Conservation (phyloP, 1,139 yeast species). For the Zygoascus sp. region DNA sequence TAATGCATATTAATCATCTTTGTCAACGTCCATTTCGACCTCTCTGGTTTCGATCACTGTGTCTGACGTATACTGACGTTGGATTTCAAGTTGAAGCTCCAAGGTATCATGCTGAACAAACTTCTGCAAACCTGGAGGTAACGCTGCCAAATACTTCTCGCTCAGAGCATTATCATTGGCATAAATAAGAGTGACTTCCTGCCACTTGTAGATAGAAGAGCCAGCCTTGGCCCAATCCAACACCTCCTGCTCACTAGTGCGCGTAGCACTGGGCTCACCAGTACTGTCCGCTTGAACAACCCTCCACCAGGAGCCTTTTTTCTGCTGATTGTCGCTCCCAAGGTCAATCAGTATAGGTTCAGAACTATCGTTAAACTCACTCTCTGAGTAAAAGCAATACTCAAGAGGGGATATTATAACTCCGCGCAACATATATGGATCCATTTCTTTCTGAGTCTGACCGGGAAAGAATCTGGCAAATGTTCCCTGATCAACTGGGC, state of each 20-base stretch:
- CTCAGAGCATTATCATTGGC: constrained; percentile 26
- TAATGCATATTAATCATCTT: constrained; percentile 4
- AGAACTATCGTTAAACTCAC: constrained; percentile 9
- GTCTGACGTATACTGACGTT: neutral
- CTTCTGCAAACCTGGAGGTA: constrained; percentile 19
- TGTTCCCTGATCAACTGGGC: constrained; percentile 15
- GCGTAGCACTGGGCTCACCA: constrained; percentile 15
- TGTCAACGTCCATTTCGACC: neutral
- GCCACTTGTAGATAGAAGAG: constrained; percentile 22
- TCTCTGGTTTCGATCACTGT: neutral
- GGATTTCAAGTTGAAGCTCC: constrained; percentile 11
- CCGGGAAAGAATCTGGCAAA: constrained; percentile 19
- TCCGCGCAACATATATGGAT: constrained; percentile 26
- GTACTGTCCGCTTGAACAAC: constrained; percentile 14
- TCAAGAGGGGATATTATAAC: constrained; percentile 31
- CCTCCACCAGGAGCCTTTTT: constrained; percentile 19
- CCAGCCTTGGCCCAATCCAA: constrained; percentile 24
- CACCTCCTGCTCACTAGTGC: constrained; percentile 21
- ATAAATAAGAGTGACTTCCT: constrained; percentile 27
- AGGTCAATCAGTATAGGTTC: constrained; percentile 13
- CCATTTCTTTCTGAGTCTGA: constrained; percentile 20
- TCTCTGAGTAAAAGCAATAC: constrained; percentile 21
- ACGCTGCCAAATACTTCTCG: constrained; percentile 14
- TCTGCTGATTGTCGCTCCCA: constrained; percentile 11
- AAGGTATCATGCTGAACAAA: constrained; percentile 21